phyloP scores from a whole-genome alignment of 768 basidiomycete genomes.

The Phallus indusiatus region DNA sequence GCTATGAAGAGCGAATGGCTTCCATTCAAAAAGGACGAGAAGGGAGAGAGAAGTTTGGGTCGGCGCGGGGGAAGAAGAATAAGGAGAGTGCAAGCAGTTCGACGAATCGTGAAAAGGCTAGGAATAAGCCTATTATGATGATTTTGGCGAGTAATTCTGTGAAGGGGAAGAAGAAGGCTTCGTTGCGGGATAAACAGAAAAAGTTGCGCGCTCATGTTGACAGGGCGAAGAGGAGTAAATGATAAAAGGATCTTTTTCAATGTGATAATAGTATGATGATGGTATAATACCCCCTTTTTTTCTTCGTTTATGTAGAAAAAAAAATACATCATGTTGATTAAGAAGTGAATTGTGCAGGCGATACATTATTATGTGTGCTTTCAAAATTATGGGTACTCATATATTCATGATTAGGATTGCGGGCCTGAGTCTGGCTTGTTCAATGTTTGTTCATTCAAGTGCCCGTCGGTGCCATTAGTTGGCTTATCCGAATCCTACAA shows the following conservation, averaged over 20 bases:
- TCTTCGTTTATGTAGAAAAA: not conserved
- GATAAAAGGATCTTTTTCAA: slow-evolving; percentile 8
- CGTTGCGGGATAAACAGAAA: slow-evolving; percentile 72
- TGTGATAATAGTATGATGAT: not conserved
- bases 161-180: slow-evolving; percentile 76
- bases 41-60: slow-evolving; percentile 89
- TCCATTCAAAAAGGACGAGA: slow-evolving; percentile 89
- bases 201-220: slow-evolving; percentile 70
- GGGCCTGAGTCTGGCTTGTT: no score
- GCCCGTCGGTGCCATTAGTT: not conserved
- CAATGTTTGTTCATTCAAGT: not conserved
- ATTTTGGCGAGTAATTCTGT: slow-evolving; percentile 68
- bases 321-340: no score
- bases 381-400: no score
- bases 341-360: no score
- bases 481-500: not conserved
- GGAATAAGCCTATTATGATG: slow-evolving; percentile 97
- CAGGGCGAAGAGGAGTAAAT: slow-evolving; percentile 45
- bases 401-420: no score
- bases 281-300: not conserved
- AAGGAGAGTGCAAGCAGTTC: slow-evolving; percentile 75
- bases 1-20: slow-evolving; percentile 90
- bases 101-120: slow-evolving; percentile 86
- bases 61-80: slow-evolving; percentile 84
- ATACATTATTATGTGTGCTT: no score